A percentile compares a stretch with the other conserved stretches of the same genome.
phyloP scores from a whole-genome alignment of 2,329 filamentous ascomycete species.

The Trichoderma cornu-damae region DNA sequence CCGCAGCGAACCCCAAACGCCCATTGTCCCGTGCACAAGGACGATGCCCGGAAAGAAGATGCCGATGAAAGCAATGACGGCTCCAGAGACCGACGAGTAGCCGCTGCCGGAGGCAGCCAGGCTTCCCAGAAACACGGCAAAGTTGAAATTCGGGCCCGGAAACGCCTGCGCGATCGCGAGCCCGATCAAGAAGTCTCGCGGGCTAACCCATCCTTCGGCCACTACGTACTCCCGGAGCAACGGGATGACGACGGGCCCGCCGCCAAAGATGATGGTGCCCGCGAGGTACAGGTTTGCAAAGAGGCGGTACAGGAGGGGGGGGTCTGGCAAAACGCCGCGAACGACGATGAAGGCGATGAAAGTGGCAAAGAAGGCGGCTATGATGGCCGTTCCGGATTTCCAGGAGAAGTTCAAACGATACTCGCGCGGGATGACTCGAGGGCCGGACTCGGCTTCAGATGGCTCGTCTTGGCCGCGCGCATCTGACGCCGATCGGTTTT shows the following conservation, averaged over 20 bases:
- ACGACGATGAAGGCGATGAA: constrained; percentile 55
- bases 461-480: not conserved
- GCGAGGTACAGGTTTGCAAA: constrained; percentile 71
- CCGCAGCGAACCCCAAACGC: constrained; percentile 50
- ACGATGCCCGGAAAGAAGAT: constrained; percentile 50
- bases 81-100: constrained; percentile 40
- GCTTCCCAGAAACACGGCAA: constrained; percentile 53
- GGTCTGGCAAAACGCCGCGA: constrained; percentile 37
- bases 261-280: constrained; percentile 63
- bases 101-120: constrained; percentile 40
- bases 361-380: constrained; percentile 46
- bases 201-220: constrained; percentile 62
- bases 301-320: constrained; percentile 50
- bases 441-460: constrained; percentile 20
- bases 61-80: constrained; percentile 46
- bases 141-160: constrained; percentile 47
- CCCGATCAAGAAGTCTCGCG: constrained; percentile 67
- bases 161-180: constrained; percentile 68
- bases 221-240: constrained; percentile 60
- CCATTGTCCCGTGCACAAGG: constrained; percentile 47
- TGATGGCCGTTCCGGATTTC: constrained; percentile 40
- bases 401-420: constrained; percentile 40
- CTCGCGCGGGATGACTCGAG: constrained; percentile 28
- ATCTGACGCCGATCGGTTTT: too few species aligned
- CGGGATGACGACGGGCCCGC: constrained; percentile 61